These are phyloP conservation scores for Fusarium protoensiforme DNA, from an alignment of 2,329 filamentous ascomycete genomes.

Conservation along the genomic window DNA sequence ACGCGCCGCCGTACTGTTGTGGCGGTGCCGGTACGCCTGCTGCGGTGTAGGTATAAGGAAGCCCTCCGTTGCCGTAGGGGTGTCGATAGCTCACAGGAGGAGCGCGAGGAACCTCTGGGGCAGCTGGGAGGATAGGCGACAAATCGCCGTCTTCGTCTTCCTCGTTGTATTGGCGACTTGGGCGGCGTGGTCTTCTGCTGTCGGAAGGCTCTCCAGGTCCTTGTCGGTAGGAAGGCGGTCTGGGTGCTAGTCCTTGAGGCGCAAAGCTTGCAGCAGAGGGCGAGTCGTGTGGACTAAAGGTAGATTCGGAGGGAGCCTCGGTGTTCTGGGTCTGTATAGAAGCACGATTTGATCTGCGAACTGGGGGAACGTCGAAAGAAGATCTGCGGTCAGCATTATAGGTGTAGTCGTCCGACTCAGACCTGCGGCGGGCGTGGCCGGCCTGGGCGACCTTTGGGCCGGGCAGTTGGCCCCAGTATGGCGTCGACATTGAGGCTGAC, in stretches of 20 bases:
- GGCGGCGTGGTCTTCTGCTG: slow-evolving; percentile 56
- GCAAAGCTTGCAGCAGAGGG: slow-evolving; percentile 63
- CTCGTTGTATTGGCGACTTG: slow-evolving; percentile 48
- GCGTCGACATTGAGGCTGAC: slow-evolving; percentile 56
- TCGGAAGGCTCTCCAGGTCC: slow-evolving; percentile 53
- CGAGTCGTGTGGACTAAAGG: slow-evolving; percentile 67
- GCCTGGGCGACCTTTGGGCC: slow-evolving; percentile 54
- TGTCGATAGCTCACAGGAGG: slow-evolving; percentile 69
- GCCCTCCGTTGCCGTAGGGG: slow-evolving; percentile 51
- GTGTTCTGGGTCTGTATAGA: slow-evolving; percentile 68
- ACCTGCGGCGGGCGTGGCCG: slow-evolving; percentile 50
- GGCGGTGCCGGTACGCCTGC: slow-evolving; percentile 13
- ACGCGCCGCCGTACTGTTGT: slow-evolving; percentile 17
- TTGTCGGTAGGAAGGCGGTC: slow-evolving; percentile 68
- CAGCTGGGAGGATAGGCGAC: slow-evolving; percentile 58
- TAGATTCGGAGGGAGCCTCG: slow-evolving; percentile 67
- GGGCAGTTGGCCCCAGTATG: slow-evolving; percentile 70
- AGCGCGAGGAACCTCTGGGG: slow-evolving; percentile 70
- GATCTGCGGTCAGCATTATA: slow-evolving; percentile 48
- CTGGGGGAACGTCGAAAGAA: slow-evolving; percentile 51
- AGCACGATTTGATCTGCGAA: slow-evolving; percentile 60
- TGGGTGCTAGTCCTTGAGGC: slow-evolving; percentile 65
- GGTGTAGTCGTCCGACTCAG: slow-evolving; percentile 45
- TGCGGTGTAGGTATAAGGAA: slow-evolving; percentile 39
- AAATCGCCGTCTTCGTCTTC: slow-evolving; percentile 50